Base-by-base conservation (phyloP, 2,329 filamentous ascomycete genomes). In the Colletotrichum godetiae region DNA sequence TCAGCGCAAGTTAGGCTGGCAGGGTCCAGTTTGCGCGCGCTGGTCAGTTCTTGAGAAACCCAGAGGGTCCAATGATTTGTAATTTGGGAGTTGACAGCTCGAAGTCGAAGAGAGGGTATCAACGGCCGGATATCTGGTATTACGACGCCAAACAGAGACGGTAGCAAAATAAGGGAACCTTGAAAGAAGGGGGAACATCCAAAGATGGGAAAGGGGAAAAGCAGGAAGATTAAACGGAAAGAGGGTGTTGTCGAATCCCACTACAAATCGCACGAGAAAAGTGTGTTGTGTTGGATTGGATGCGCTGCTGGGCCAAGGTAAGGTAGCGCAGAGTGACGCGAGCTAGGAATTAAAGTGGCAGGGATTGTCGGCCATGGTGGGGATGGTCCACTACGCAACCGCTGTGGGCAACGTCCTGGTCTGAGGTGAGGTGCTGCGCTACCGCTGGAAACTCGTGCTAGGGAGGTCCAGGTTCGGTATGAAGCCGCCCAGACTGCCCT, bases 161-260 rank as follows among this genome's bases (percentile, higher is more conserved):
- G 52, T 46, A 13, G 59, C 42, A 57, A 13, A 1, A n/a, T n/a
- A 29, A 29, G 31, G 37, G 7, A 22, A 56, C 2, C 33, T 22
- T 42, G 33, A 4, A 29, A 35, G 27, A 35, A 53, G 22, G 31
- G 46, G n/a, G 37, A 31, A 27, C 11, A n/a, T 0, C 12, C 22
- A 53, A 37, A 60, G 37, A n/a, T 13, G n/a, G 11, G 11, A 22
- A 59, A 53, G 24, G 52, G 29, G 24, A 53, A 24, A 65, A 27
- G 27, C 33, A 46, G 57, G 29, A 27, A 24, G 67, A 63, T 27
- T 19, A 22, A 52, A 53, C 49, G 15, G 24, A 64, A 35, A 73
- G 70, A 73, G 67, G 55, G 70, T 73, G 60, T 73, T 46, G 67
- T 65, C 70, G 35, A 66, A 59, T 65, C 33, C 60, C 67, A 65